These are phyloP conservation scores for Elongisporangium anandrum DNA, from an alignment of 352 stramenopile species.

Conservation along the genomic window DNA sequence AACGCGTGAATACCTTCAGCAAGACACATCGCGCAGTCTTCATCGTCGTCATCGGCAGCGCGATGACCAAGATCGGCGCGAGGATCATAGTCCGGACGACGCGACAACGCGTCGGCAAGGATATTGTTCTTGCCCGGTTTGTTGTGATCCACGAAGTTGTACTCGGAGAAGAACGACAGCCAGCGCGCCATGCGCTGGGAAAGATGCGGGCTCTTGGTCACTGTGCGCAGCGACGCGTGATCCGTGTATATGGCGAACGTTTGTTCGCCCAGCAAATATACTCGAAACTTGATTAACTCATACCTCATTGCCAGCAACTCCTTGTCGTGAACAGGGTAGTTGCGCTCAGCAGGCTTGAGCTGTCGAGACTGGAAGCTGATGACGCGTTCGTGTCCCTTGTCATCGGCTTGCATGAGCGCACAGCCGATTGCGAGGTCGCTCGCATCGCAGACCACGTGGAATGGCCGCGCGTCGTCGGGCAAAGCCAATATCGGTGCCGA, in stretches of 20 bases:
- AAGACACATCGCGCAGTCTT: constrained; percentile 3
- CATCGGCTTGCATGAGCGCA: constrained; percentile 5
- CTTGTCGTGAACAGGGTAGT: too few species aligned
- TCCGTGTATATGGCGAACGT: constrained; percentile 19
- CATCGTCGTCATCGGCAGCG: constrained; percentile 3
- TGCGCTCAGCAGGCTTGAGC: too few species aligned
- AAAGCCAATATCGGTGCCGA: constrained; percentile 8
- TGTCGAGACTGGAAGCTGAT: constrained; percentile 18
- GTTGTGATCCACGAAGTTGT: constrained; percentile 19
- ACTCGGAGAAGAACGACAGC: constrained; percentile 22
- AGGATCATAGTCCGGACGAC: constrained; percentile 11
- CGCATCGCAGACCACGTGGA: constrained; percentile 19
- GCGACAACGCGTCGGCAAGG: constrained; percentile 18
- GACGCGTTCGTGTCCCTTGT: constrained; percentile 3
- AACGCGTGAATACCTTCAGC: constrained; percentile 4
- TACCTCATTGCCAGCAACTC: constrained; percentile 20
- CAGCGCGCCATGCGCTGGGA: constrained; percentile 21
- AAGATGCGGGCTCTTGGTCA: constrained; percentile 9
- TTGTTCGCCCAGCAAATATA: constrained; percentile 15
- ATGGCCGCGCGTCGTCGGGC: too few species aligned
- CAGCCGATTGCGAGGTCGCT: constrained; percentile 16
- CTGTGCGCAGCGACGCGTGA: constrained; percentile 13
- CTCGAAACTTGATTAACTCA: constrained; percentile 19
- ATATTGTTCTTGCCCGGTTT: too few species aligned
- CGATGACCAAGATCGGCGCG: background rate